These are phyloP conservation scores for Acanthamoeba triangularis DNA, from an alignment of 208 protist species.

Conservation along the genomic window DNA sequence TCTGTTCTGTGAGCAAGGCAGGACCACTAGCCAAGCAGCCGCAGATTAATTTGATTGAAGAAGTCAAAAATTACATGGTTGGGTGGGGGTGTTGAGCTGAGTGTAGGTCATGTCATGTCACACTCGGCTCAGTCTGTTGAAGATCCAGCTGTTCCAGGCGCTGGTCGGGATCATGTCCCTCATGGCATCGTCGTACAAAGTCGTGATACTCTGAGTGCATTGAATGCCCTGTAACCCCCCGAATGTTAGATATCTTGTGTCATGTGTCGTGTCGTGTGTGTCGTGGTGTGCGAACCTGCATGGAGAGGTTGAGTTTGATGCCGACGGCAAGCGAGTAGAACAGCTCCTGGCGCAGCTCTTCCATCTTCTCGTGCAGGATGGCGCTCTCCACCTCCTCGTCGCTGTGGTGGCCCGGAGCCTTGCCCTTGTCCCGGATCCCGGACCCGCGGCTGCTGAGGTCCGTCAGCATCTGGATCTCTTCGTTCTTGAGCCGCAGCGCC, in stretches of 20 bases:
- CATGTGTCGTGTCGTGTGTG: neutral
- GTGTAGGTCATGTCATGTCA: neutral
- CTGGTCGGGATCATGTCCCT: neutral
- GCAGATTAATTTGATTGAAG: too few species aligned
- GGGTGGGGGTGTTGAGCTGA: neutral
- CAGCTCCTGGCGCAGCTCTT: slow-evolving; percentile 35
- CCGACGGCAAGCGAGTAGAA: slow-evolving; percentile 39
- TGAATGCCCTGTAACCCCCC: neutral
- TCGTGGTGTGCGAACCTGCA: neutral
- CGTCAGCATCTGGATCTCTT: neutral
- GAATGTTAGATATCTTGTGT: neutral
- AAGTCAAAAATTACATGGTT: neutral
- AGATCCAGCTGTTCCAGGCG: slow-evolving; percentile 16
- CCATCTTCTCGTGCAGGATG: neutral
- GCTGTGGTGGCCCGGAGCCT: neutral
- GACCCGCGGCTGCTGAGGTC: neutral
- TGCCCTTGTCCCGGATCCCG: neutral
- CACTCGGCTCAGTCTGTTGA: neutral
- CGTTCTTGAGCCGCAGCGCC: neutral
- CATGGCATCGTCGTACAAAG: neutral
- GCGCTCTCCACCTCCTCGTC: neutral
- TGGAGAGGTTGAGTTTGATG: slow-evolving; percentile 63
- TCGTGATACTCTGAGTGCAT: neutral
- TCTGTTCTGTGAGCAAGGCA: too few species aligned
- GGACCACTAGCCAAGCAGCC: too few species aligned